A percentile compares a stretch with the other conserved stretches of the same genome.
These are phyloP conservation scores for Discostella stelligeroides DNA, from an alignment of 108 stramenopile genomes.

Conservation along the genomic window DNA sequence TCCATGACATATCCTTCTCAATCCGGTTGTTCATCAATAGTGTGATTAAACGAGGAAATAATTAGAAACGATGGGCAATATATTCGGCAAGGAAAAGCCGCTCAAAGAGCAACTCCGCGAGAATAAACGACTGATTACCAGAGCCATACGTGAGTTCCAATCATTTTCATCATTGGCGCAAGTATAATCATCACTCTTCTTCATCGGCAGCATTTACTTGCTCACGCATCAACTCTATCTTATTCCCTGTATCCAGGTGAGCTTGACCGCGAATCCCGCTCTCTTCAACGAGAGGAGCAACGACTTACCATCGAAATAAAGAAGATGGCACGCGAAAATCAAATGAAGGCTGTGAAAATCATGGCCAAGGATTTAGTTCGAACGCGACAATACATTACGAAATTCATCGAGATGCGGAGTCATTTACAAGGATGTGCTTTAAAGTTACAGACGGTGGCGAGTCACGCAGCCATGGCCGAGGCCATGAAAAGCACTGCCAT, in stretches of 20 bases:
- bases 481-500: slow-evolving; percentile 90
- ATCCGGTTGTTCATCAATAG: too few species aligned
- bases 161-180: too few species aligned
- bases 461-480: slow-evolving; percentile 94
- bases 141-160: slow-evolving; percentile 76
- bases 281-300: slow-evolving; percentile 91
- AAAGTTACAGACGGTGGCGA: slow-evolving; percentile 94
- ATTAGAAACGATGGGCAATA: slow-evolving; percentile 69
- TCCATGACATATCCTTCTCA: too few species aligned
- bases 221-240: too few species aligned
- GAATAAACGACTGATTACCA: slow-evolving; percentile 95
- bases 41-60: too few species aligned
- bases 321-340: slow-evolving; percentile 91
- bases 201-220: too few species aligned
- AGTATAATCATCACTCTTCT: too few species aligned
- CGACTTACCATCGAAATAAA: slow-evolving; percentile 95
- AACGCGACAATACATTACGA: slow-evolving; percentile 90
- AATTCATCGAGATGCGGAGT: slow-evolving; percentile 96
- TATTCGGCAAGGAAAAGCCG: slow-evolving; percentile 93
- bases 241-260: slow-evolving; percentile 16
- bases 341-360: slow-evolving; percentile 94
- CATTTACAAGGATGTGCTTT: slow-evolving; percentile 93
- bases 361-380: slow-evolving; percentile 97
- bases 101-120: slow-evolving; percentile 97
- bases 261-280: slow-evolving; percentile 90